A percentile compares a stretch with the other conserved stretches of the same genome.
phyloP scores from a whole-genome alignment of 495 filamentous ascomycete genomes.

The Evernia prunastri region DNA sequence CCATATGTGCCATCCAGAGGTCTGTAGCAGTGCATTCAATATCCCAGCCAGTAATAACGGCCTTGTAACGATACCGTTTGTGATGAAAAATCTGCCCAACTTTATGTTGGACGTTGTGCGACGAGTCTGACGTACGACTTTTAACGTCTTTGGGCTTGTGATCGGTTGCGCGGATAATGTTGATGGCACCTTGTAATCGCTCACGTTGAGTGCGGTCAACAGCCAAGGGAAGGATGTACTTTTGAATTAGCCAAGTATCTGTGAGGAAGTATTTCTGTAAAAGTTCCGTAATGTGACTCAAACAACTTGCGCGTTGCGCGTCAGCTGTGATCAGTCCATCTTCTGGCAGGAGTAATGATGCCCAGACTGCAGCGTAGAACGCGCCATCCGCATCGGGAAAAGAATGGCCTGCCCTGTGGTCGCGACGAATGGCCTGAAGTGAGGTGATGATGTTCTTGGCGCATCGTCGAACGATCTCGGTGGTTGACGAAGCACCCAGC shows the following conservation, averaged over 20 bases:
- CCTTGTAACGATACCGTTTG: conserved; percentile 69
- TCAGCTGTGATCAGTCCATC: conserved; percentile 35
- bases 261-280: conserved; percentile 54
- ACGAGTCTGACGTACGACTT: conserved; percentile 33
- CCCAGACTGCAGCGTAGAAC: conserved; percentile 74
- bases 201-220: conserved; percentile 37
- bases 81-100: conserved; percentile 85
- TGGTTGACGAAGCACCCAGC: conserved; percentile 51
- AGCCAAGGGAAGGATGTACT: conserved; percentile 57
- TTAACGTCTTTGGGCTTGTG: conserved; percentile 50
- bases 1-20: conserved; percentile 55
- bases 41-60: conserved; percentile 85
- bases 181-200: conserved; percentile 47
- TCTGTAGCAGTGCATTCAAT: conserved; percentile 47
- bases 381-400: conserved; percentile 56
- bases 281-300: conserved; percentile 61
- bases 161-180: conserved; percentile 55
- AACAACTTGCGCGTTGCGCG: conserved; percentile 51
- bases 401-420: conserved; percentile 22
- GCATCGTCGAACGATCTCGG: conserved; percentile 66
- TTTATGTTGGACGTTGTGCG: conserved; percentile 52
- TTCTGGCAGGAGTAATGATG: conserved; percentile 55
- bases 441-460: conserved; percentile 73
- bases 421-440: conserved; percentile 36
- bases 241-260: conserved; percentile 60